Evolutionary conservation across 1,284 basidiomycete species (phyloP).

Genomic region (Puccinia triticina): DNA sequence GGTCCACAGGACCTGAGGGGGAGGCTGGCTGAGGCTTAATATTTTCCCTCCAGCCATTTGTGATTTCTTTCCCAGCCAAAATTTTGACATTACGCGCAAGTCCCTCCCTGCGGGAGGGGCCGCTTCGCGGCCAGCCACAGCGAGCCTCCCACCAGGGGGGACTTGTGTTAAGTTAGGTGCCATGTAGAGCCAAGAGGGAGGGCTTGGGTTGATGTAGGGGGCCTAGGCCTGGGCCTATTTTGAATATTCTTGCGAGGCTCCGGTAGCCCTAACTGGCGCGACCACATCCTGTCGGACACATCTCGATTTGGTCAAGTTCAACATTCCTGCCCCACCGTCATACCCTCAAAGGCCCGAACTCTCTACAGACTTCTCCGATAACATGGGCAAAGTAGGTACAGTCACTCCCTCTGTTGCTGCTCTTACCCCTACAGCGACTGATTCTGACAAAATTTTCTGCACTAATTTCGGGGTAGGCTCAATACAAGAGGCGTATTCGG

Average conservation of each 20-base stretch:
- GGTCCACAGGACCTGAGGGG: too few species aligned
- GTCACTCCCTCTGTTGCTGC: neutral
- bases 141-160: too few species aligned
- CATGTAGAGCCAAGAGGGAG: too few species aligned
- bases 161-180: too few species aligned
- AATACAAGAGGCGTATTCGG: slow-evolving; percentile 49
- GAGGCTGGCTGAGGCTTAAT: too few species aligned
- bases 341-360: neutral
- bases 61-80: too few species aligned
- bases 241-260: neutral
- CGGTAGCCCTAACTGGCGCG: slow-evolving; percentile 9
- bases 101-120: too few species aligned
- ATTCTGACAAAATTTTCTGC: neutral
- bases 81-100: too few species aligned
- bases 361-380: neutral
- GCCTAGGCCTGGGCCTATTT: neutral
- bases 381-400: slow-evolving; percentile 1
- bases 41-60: too few species aligned
- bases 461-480: slow-evolving; percentile 18
- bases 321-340: neutral
- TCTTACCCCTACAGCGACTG: neutral
- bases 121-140: too few species aligned
- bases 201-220: too few species aligned
- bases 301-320: neutral
- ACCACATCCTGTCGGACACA: neutral